phyloP scores from a whole-genome alignment of 1,139 yeast species.

The Groenewaldozyma auringiensis region DNA sequence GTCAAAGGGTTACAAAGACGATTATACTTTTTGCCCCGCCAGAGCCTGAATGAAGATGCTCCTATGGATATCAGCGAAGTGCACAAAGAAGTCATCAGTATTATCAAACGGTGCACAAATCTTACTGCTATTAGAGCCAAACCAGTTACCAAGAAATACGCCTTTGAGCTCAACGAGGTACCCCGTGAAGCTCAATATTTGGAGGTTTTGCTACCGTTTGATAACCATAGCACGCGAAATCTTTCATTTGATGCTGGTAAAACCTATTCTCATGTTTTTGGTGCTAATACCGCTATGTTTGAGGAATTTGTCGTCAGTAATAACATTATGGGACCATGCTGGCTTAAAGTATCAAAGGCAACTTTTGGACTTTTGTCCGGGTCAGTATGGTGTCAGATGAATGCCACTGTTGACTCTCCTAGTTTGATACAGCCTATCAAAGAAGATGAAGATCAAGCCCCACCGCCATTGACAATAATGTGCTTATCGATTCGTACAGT shows the following conservation, averaged over 20 bases:
- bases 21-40: slow-evolving; percentile 65
- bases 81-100: slow-evolving; percentile 63
- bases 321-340: slow-evolving; percentile 95
- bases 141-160: slow-evolving; percentile 70
- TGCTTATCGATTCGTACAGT: slow-evolving; percentile 75
- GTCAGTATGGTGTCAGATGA: slow-evolving; percentile 76
- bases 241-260: slow-evolving; percentile 39
- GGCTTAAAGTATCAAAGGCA: slow-evolving; percentile 69
- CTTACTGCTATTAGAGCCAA: slow-evolving; percentile 58
- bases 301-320: slow-evolving; percentile 81
- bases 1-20: slow-evolving; percentile 65
- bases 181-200: slow-evolving; percentile 79
- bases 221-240: slow-evolving; percentile 6
- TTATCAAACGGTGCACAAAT: slow-evolving; percentile 52
- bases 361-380: slow-evolving; percentile 51
- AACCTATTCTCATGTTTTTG: slow-evolving; percentile 75
- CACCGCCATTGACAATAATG: slow-evolving; percentile 64
- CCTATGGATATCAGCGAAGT: slow-evolving; percentile 55
- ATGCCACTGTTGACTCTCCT: slow-evolving; percentile 38
- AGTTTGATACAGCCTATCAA: slow-evolving; percentile 34
- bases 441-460: slow-evolving; percentile 36
- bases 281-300: slow-evolving; percentile 64
- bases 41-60: slow-evolving; percentile 33
- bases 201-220: slow-evolving; percentile 65
- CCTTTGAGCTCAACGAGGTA: slow-evolving; percentile 75